These are phyloP conservation scores for Rhodotorula glutinis DNA, from an alignment of 1,284 basidiomycete genomes.

Conservation along the genomic window DNA sequence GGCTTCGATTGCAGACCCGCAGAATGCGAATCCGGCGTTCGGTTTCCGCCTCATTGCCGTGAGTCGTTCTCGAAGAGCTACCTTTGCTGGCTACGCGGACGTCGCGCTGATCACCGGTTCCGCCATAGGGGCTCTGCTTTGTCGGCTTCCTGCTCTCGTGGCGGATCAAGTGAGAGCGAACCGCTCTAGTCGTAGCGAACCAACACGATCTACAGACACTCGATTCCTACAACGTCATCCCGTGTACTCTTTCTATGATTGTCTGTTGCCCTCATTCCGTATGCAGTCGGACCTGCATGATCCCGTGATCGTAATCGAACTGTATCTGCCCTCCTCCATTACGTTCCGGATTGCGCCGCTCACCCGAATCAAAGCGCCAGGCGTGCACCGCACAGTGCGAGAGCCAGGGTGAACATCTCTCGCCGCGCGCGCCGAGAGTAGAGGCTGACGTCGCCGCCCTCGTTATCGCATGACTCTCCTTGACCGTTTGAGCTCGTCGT, in stretches of 20 bases:
- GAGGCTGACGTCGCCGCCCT: too few species aligned
- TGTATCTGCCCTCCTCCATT: background rate
- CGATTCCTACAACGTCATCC: background rate
- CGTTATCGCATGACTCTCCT: too few species aligned
- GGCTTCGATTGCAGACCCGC: slow-evolving; percentile 41
- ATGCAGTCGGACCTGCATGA: background rate
- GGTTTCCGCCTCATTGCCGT: slow-evolving; percentile 38
- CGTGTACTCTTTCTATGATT: background rate
- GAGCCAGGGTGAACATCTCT: too few species aligned
- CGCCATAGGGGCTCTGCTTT: slow-evolving; percentile 4
- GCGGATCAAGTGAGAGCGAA: slow-evolving; percentile 7
- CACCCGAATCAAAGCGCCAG: too few species aligned
- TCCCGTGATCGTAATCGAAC: slow-evolving; percentile 1
- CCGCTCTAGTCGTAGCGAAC: too few species aligned
- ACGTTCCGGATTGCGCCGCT: too few species aligned
- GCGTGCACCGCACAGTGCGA: too few species aligned
- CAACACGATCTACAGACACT: too few species aligned
- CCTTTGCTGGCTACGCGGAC: too few species aligned
- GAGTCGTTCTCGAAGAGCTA: background rate
- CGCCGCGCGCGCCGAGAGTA: too few species aligned
- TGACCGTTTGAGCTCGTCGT: too few species aligned
- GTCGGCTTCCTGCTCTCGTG: slow-evolving; percentile 9
- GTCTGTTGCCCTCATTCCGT: background rate
- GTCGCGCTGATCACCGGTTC: too few species aligned
- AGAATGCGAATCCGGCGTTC: slow-evolving; percentile 31